Evolutionary conservation across 306 rosid genomes (phyloP), one percentile per base, ranked within the genome.

Genomic region (Dryas octopetala): DNA sequence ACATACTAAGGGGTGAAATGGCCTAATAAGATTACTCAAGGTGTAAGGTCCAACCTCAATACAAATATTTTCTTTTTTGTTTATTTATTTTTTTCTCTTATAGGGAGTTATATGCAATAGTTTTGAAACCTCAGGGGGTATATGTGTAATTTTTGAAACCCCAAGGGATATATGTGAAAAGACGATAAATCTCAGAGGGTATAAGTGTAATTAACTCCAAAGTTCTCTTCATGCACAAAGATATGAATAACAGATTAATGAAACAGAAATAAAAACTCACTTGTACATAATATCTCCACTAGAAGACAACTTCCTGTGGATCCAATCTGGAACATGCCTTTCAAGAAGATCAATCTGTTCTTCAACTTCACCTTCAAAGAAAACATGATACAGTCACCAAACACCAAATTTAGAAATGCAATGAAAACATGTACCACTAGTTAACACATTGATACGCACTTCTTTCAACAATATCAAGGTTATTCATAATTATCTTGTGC

Each of bases 251-350:
- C 6, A 1, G n/a, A 16, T 19, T 19, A 14, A 11, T 16, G 7
- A 19, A 9, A 32, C 46, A n/a, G 23, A 16, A 53, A 14, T 40
- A 23, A 53, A 69, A 38, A 85, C 84, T 28, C 65, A 89, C 95
- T 75, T 60, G 84, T 83, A 88, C 80, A 85, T 82, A 26, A 72
- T 71, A 75, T 85, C 88, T 74, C 91, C 91, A 52, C 80, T 57
- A 44, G 86, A 47, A 76, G 73, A 23, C 23, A 23, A 63, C 83
- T 82, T 86, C 79, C 65, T 87, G 82, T 63, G 74, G 62, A 91
- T 81, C 95, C 92, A 89, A 60, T 81, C 81, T n/a, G 95, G 92
- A 66, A 81, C 87, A 62, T 71, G 52, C 83, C 80, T 82, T 73
- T 83, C 91, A 45, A 91, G 77, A 70, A 78, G 80, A 78, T 77